A percentile compares a stretch with the other conserved stretches of the same genome.
These are phyloP conservation scores for Xylaria cubensis DNA, from an alignment of 495 filamentous ascomycete species.

Conservation along the genomic window DNA sequence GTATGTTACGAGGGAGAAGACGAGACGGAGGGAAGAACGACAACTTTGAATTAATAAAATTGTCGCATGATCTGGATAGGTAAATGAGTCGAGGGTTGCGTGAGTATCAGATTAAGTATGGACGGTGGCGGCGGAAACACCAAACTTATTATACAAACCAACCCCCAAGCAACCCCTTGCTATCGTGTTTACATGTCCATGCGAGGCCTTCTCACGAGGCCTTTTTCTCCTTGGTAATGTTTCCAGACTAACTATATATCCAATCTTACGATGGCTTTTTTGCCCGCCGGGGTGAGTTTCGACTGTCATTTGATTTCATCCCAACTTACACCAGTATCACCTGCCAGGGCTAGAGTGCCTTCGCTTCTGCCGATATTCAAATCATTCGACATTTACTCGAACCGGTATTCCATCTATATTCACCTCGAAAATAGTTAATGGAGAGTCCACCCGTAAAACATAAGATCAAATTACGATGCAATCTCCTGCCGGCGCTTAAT, in stretches of 20 bases:
- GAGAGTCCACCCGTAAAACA: background rate
- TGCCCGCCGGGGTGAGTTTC: constrained; percentile 9
- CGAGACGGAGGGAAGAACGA: background rate
- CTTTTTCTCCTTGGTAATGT: background rate
- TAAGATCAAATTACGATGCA: background rate
- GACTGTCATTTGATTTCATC: background rate
- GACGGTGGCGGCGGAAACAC: constrained; percentile 16
- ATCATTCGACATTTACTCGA: background rate
- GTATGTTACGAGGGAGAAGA: background rate
- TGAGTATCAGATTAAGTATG: constrained; percentile 14
- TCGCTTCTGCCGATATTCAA: background rate
- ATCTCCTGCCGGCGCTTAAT: constrained; percentile 26
- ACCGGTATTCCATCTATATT: background rate
- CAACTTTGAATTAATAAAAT: background rate
- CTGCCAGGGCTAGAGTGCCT: background rate
- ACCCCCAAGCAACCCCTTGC: background rate
- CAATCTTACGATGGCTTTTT: background rate
- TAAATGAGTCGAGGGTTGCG: background rate
- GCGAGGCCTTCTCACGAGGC: background rate
- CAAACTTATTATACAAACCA: constrained; percentile 7
- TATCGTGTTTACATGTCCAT: background rate
- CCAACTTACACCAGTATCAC: background rate
- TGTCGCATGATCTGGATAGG: background rate
- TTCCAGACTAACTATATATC: background rate
- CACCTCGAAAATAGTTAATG: background rate